Percentiles rank a stretch among this genome's conserved stretches.
Evolutionary conservation across 495 filamentous ascomycete genomes (phyloP).

Genomic region (Pyrenopolyporus hunteri): DNA sequence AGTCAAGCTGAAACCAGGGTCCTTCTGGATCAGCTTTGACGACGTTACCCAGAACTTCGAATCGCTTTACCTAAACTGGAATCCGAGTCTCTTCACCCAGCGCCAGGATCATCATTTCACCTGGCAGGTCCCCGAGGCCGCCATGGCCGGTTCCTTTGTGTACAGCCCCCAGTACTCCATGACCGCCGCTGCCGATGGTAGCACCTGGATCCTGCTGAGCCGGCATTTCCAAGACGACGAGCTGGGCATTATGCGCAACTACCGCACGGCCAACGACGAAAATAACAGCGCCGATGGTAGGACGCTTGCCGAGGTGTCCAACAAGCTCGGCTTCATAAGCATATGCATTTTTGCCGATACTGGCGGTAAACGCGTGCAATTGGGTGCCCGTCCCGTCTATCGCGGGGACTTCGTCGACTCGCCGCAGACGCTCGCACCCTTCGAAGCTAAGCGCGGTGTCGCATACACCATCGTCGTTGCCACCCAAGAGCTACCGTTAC

Average conservation of each 20-base stretch:
- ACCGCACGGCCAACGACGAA: conserved; percentile 40
- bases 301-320: conserved; percentile 50
- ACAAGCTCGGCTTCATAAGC: conserved; percentile 76
- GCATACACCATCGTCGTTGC: conserved; percentile 81
- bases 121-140: conserved; percentile 75
- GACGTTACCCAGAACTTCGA: conserved; percentile 89
- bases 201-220: conserved; percentile 82
- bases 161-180: conserved; percentile 86
- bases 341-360: conserved; percentile 75
- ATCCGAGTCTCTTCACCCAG: conserved; percentile 78
- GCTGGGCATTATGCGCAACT: conserved; percentile 47
- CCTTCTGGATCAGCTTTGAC: conserved; percentile 90
- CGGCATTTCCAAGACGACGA: conserved; percentile 73
- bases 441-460: conserved; percentile 64
- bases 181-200: conserved; percentile 58
- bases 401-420: conserved; percentile 89
- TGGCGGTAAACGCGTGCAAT: conserved; percentile 73
- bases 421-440: conserved; percentile 83
- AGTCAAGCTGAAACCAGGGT: conserved; percentile 60
- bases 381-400: conserved; percentile 68
- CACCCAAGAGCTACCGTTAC: conserved; percentile 73
- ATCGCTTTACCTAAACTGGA: conserved; percentile 97
- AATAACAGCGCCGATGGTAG: conserved; percentile 29
- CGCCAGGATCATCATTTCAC: conserved; percentile 88
- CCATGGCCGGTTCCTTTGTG: conserved; percentile 67